These are phyloP conservation scores for Boletus pseudopeckii DNA, from an alignment of 768 basidiomycete genomes.

Conservation along the genomic window DNA sequence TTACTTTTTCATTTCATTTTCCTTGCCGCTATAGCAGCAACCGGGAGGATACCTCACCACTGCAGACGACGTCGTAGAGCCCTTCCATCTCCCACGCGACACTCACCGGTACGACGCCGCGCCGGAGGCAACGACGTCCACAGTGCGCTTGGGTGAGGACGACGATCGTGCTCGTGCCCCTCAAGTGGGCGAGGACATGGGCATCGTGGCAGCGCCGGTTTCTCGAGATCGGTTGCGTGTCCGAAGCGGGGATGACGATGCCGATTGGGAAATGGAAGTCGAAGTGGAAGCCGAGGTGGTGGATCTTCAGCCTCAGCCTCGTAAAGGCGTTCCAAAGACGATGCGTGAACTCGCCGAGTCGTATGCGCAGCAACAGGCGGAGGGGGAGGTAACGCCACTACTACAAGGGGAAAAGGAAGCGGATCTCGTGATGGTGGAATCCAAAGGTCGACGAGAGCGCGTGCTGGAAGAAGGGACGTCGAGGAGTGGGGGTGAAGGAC, in stretches of 20 bases:
- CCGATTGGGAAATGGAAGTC: slow-evolving; percentile 3
- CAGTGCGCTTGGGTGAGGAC: background rate
- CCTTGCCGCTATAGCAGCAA: slow-evolving; percentile 12
- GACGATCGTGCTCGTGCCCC: background rate
- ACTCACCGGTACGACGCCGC: slow-evolving; percentile 18
- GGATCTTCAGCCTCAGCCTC: slow-evolving; percentile 12
- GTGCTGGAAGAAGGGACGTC: slow-evolving; percentile 3
- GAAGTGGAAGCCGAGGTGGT: slow-evolving; percentile 16
- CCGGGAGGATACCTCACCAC: slow-evolving; percentile 63
- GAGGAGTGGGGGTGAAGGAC: background rate
- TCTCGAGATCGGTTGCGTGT: slow-evolving; percentile 5
- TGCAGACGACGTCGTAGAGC: slow-evolving; percentile 70
- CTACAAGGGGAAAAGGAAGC: slow-evolving; percentile 9
- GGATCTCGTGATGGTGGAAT: background rate
- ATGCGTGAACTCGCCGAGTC: slow-evolving; percentile 62
- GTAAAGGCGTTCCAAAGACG: slow-evolving; percentile 45
- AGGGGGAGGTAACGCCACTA: slow-evolving; percentile 20
- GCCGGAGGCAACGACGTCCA: slow-evolving; percentile 7
- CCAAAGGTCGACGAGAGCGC: background rate
- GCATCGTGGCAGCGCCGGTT: background rate
- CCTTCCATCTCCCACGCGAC: slow-evolving; percentile 67
- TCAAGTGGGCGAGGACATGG: background rate
- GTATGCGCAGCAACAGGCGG: slow-evolving; percentile 6
- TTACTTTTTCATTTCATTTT: background rate
- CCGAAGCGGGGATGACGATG: slow-evolving; percentile 8